Base-by-base conservation (phyloP, 257 asterid species). In the Solanum verrucosum region DNA sequence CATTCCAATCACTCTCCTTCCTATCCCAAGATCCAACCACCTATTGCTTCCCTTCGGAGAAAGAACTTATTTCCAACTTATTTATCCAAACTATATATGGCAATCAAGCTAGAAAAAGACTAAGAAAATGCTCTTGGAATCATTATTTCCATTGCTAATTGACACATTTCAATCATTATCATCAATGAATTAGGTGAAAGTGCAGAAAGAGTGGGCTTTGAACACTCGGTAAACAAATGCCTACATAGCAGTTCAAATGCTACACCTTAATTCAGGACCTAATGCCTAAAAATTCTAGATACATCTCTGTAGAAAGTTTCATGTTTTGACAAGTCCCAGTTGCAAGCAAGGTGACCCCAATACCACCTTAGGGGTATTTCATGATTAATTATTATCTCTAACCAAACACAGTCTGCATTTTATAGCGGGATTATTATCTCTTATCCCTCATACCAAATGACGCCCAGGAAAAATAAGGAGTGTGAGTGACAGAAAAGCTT, bases 401-500 rank as follows among this genome's bases (percentile, higher is more conserved):
- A 67, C 35, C 35, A 67, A 5, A 29, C 75, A 68, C 21, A 70
- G 21, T 29, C 23, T 70, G 35, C 75, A 70, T 68, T 68, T 29
- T 29, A 15, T 68, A 18, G 4, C 10, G 3, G 2, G 11, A 70
- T 29, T 70, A 70, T 14, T 70, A 70, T 14, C 37, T 16, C 12
- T 70, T 70, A 70, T 6, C 75, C 75, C 11, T 70, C 38, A 0
- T 29, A 16, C 78, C 42, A 71, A 33, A 71, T 33, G 9, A 71
- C 0, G 3, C 37, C 7, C 40, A 72, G 34, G 46, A 46, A 52
- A 86, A 6, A 44, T 44, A 60, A 73, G 42, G 63, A 85, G 68
- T 14, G 27, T 46, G 63, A 9, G 65, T 29, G n/a, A 27, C 18
- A 23, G 37, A 85, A 88, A 87, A 29, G 90, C 98, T 91, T 59